A percentile compares a stretch with the other conserved stretches of the same genome.
Conservation (phyloP, 148 eudicot species). For the Spergularia marina region DNA sequence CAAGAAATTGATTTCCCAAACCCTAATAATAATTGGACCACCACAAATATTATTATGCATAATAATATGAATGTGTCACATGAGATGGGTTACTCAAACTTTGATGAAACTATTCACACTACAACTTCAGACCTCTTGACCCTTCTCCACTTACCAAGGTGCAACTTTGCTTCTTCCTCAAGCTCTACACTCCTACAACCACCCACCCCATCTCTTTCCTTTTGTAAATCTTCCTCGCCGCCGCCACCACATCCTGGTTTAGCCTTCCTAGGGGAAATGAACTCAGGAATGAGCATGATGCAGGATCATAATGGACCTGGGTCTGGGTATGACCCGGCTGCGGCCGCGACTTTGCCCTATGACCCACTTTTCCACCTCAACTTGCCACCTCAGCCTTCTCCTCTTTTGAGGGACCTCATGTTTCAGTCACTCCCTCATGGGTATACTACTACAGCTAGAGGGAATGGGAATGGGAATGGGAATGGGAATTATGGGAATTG, state of each 20-base stretch:
- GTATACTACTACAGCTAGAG: background rate
- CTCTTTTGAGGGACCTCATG: constrained; percentile 49
- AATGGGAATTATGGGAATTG: constrained; percentile 13
- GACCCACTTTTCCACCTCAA: constrained; percentile 65
- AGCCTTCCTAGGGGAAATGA: constrained; percentile 25
- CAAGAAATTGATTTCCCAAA: constrained; percentile 19
- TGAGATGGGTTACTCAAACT: constrained; percentile 28
- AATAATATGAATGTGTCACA: background rate
- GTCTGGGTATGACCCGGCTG: background rate
- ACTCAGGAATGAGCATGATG: constrained; percentile 1
- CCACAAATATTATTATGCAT: background rate
- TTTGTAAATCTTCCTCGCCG: constrained; percentile 14
- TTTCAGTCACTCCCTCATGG: constrained; percentile 57
- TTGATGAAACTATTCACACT: constrained; percentile 24
- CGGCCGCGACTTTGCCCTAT: constrained; percentile 30
- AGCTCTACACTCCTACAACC: constrained; percentile 31
- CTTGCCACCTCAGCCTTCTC: constrained; percentile 49
- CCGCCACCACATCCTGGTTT: constrained; percentile 1
- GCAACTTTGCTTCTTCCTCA: constrained; percentile 24
- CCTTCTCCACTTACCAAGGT: constrained; percentile 45
- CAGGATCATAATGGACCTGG: constrained; percentile 19
- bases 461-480: constrained; percentile 3
- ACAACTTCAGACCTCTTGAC: constrained; percentile 49
- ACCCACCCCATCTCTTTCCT: constrained; percentile 22
- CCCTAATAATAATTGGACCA: constrained; percentile 16